A percentile compares a stretch with the other conserved stretches of the same genome.
Conservation (phyloP, 805 yeast genomes). For the Sugiyamaella americana region DNA sequence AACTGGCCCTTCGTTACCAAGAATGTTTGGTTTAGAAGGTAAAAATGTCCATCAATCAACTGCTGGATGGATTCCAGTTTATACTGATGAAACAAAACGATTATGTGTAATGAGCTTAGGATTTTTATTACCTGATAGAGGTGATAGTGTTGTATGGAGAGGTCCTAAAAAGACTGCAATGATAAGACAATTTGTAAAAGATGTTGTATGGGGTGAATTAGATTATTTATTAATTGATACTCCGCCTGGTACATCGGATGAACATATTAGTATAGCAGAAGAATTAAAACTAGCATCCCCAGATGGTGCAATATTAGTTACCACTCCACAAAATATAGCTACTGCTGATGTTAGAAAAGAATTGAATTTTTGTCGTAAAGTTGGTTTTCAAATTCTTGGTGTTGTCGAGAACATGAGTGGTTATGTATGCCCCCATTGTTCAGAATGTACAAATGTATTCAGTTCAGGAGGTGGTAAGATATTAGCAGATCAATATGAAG, state of each 20-base stretch:
- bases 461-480: conserved; percentile 86
- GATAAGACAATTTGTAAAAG: conserved; percentile 88
- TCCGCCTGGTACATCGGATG: conserved; percentile 99
- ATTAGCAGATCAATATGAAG: conserved; percentile 53
- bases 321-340: conserved; percentile 93
- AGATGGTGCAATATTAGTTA: conserved; percentile 91
- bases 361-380: conserved; percentile 85
- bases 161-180: conserved; percentile 98
- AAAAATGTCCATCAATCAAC: conserved; percentile 74
- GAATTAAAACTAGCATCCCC: conserved; percentile 64
- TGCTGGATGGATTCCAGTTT: conserved; percentile 91
- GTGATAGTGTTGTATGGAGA: conserved; percentile 93
- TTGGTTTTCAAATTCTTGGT: conserved; percentile 72
- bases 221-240: conserved; percentile 86
- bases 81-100: conserved; percentile 38
- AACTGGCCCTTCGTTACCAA: conserved; percentile 93
- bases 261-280: conserved; percentile 94
- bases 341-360: conserved; percentile 93
- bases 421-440: conserved; percentile 88
- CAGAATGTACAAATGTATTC: conserved; percentile 81
- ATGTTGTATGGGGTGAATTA: conserved; percentile 81
- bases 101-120: conserved; percentile 82
- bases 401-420: conserved; percentile 96
- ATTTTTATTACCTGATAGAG: conserved; percentile 74
- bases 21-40: conserved; percentile 89